Base-by-base conservation (phyloP, 352 stramenopile species). In the Pseudoperonospora humuli region DNA sequence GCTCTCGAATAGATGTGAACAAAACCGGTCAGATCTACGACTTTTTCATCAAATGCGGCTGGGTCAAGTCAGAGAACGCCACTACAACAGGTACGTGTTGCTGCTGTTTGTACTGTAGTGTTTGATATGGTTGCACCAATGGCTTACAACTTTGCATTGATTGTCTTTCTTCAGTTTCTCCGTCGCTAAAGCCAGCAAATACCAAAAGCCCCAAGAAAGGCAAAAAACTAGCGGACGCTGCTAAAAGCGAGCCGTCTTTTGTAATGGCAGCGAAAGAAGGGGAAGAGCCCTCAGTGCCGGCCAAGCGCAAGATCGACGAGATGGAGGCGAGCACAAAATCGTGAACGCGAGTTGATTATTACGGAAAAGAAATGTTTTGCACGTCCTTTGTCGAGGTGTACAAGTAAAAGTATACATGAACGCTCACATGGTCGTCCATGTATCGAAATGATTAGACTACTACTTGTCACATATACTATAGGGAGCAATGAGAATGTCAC, bases 31-130 rank as follows among this genome's bases (percentile, higher is more conserved):
- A 91, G 42, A 73, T 93, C 33, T 95, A 90, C 54, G 84, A 95
- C 29, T 95, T 95, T 45, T 93, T 94, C 43, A 75, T 95, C 38
- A 81, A 85, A 45, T 92, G 81, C 24, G 84, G 84, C 31, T 95
- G 81, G 81, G 81, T 95, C 14, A 71, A 78, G 37, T 73, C 69
- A 2, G 76, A 88, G 37, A 66, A 47, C 13, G 65, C 62, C 20
- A 67, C 57, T 8, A 57, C 58, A 11, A 83, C 77, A 42, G 68
- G 75, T 86, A 37, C n/a, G 67, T 68, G 5, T 40, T 54, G 23
- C 26, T 41, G 15, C 15, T 23, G 5, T 9, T 23, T n/a, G n/a
- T 2, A 31, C 4, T 31, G 19, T 31, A 8, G 11, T 33, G 32
- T 14, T 32, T 43, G 13, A 15, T 14, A 4, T 13, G 28, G 11